Evolutionary conservation across 139 green algal genomes (phyloP), one percentile per base, ranked within the genome.

Genomic region (Chlamydomonas applanata): DNA sequence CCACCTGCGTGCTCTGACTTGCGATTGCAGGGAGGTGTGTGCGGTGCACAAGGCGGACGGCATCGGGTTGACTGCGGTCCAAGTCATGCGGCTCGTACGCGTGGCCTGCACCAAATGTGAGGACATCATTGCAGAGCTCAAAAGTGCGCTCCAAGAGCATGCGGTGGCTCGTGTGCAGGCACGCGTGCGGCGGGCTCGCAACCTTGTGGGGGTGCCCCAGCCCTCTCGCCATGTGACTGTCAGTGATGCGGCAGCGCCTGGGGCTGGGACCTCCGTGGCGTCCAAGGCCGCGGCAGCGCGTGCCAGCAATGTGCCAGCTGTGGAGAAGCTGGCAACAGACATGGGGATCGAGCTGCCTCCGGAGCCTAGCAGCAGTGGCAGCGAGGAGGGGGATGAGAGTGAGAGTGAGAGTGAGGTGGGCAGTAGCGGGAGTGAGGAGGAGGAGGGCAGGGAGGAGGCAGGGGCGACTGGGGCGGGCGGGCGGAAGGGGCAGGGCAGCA

Each of bases 31-130:
- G 14, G 88, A 97, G 83, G 69, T 97, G 53, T 97, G 92, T 73
- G 85, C 86, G 13, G 74, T 95, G 52, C 87, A 94, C 49, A 96
- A 97, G 80, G 80, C 83, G 4, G 77, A 85, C 13, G 89, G 90
- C 32, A 74, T 88, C 36, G 89, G 85, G 1, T 72, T 97, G 19
- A 68, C 57, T 7, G 59, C 52, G 75, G 63, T 14, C n/a, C 32
- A 73, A 53, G 13, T 73, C 25, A 73, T 73, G 67, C 25, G 67
- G 46, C 84, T 83, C 75, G 53, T 73, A 66, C 40, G 61, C 11
- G 25, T 83, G 71, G 71, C 78, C 29, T 65, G 40, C 25, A 44
- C 72, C 16, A 63, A 81, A 71, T 74, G 76, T 20, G 81, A 82
- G 59, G 80, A 85, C 34, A n/a, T 87, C 53, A 79, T 78, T 33